phyloP scores from a whole-genome alignment of 2,329 filamentous ascomycete genomes.

The Arthrobotrys iridis region DNA sequence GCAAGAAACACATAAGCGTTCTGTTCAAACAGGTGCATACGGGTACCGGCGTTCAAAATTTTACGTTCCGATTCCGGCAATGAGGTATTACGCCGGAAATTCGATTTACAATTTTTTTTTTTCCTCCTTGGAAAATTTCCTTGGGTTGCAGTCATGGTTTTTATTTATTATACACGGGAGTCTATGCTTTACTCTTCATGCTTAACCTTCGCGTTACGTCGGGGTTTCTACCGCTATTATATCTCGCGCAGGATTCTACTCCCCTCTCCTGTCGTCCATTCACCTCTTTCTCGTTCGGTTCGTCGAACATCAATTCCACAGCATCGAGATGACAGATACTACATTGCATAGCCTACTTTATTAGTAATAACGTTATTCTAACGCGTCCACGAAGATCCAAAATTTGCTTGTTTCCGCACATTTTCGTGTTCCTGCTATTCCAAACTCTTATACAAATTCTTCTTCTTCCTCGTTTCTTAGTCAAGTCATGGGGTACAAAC shows the following conservation, averaged over 20 bases:
- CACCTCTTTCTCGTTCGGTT: neutral
- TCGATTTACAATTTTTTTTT: neutral
- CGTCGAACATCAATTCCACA: slow-evolving; percentile 3
- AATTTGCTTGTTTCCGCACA: neutral
- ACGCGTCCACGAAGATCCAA: slow-evolving; percentile 14
- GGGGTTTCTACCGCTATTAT: neutral
- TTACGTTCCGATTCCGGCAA: neutral
- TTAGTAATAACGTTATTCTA: slow-evolving; percentile 21
- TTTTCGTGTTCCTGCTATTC: slow-evolving; percentile 23
- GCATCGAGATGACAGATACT: slow-evolving; percentile 11
- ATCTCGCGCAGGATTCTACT: neutral
- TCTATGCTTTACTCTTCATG: slow-evolving; percentile 26
- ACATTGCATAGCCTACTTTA: slow-evolving; percentile 15
- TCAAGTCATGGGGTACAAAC: slow-evolving; percentile 8
- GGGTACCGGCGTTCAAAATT: slow-evolving; percentile 37
- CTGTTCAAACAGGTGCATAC: slow-evolving; percentile 43
- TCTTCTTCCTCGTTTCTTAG: slow-evolving; percentile 2
- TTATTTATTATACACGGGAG: slow-evolving; percentile 44
- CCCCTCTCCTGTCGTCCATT: neutral
- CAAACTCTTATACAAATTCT: neutral
- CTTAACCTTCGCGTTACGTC: neutral
- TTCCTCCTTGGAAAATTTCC: slow-evolving; percentile 21
- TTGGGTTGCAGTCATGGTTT: slow-evolving; percentile 32
- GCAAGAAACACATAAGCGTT: slow-evolving; percentile 19
- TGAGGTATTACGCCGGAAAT: neutral